These are phyloP conservation scores for Fragaria iinumae DNA, from an alignment of 306 rosid species.

Conservation along the genomic window DNA sequence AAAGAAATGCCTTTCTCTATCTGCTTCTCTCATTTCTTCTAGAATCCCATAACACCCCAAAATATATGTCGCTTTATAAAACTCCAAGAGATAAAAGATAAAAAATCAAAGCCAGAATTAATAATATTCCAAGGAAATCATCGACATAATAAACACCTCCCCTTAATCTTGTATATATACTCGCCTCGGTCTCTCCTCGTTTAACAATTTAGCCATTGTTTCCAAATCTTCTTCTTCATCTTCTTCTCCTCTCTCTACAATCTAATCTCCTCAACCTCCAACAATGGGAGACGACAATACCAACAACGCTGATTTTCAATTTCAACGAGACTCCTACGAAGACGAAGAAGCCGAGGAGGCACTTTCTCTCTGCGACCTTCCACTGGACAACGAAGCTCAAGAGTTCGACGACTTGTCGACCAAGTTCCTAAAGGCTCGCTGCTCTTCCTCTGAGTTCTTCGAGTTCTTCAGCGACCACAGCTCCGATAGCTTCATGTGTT, in stretches of 20 bases:
- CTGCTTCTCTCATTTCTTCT: neutral
- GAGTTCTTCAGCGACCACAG: constrained; percentile 54
- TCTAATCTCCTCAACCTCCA: neutral
- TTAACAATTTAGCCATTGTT: neutral
- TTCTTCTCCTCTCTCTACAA: neutral
- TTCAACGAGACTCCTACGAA: neutral
- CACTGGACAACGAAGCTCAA: constrained; percentile 24
- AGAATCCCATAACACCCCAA: constrained; percentile 3
- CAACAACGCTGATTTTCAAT: neutral
- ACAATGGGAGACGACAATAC: constrained; percentile 3
- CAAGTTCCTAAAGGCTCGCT: constrained; percentile 16
- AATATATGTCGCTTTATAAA: constrained; percentile 11
- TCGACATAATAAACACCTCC: neutral
- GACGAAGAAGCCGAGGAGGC: constrained; percentile 39
- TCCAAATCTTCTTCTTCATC: constrained; percentile 2
- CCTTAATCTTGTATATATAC: neutral
- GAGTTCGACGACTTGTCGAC: constrained; percentile 12
- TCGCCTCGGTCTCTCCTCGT: constrained; percentile 13
- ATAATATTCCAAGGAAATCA: constrained; percentile 15
- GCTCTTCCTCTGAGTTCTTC: constrained; percentile 39
- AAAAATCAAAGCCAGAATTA: neutral
- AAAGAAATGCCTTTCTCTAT: constrained; percentile 3
- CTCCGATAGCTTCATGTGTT: constrained; percentile 40
- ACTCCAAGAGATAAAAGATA: neutral
- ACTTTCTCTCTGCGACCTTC: constrained; percentile 61